Evolutionary conservation across 441 rosid genomes (phyloP).

Genomic region (Mallotus japonicus): DNA sequence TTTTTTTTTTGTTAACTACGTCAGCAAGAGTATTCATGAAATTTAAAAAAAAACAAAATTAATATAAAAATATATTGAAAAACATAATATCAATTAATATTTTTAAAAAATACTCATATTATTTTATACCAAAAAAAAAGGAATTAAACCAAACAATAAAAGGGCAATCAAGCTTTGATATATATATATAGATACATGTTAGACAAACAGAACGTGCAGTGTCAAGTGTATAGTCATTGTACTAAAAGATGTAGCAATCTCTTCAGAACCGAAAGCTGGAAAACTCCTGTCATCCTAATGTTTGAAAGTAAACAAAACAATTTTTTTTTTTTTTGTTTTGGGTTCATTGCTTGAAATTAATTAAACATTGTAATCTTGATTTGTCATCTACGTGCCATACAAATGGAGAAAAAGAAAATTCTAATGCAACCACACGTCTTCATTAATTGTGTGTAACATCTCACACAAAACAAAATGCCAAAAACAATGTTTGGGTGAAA

Average conservation of each 20-base stretch:
- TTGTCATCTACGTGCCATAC: slow-evolving; percentile 4
- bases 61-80: too few species aligned
- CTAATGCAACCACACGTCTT: background rate
- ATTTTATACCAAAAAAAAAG: background rate
- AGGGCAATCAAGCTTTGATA: too few species aligned
- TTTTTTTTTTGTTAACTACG: too few species aligned
- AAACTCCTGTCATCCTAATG: background rate
- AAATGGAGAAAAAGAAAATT: slow-evolving; percentile 1
- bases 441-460: too few species aligned
- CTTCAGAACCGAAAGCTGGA: background rate
- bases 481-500: background rate
- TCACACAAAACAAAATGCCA: background rate
- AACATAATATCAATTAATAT: too few species aligned
- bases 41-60: too few species aligned
- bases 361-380: background rate
- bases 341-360: background rate
- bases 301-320: background rate
- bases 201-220: background rate
- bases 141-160: too few species aligned
- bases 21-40: too few species aligned
- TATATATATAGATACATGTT: too few species aligned
- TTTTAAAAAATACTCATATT: too few species aligned
- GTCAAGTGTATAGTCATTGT: background rate
- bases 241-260: background rate
- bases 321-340: background rate